Evolutionary conservation across 2,329 filamentous ascomycete genomes (phyloP), one percentile per base, ranked within the genome.

Genomic region (Amauroascus verrucosus): DNA sequence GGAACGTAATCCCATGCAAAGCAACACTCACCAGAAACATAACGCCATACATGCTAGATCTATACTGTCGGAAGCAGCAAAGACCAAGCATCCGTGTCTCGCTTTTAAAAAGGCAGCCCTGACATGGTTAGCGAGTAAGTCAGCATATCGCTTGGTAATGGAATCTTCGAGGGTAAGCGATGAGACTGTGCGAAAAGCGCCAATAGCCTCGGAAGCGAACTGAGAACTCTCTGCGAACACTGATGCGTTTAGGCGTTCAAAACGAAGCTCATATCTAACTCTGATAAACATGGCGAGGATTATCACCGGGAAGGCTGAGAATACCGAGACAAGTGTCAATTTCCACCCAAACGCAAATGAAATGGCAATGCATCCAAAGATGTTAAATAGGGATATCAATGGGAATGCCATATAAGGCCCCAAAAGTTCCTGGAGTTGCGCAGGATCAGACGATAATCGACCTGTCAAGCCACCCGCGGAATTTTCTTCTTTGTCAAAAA

Each of bases 261-360:
- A 86, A 56, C 82, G 72, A 61, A 81, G 74, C 59, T 85, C 83
- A 57, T 87, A 86, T 54, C 82, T 72, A 41, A 81, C 67, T 11
- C 78, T 72, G 57, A 75, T 66, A 56, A 73, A 80, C 2, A 73
- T 74, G 9, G 75, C 73, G 3, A 65, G 58, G 6, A 80, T 66
- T 2, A 79, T 72, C 6, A 76, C 65, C 1, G 78, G 78, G 51
- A 79, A 64, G 0, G 73, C 71, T 1, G 85, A 79, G 59, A 81
- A 84, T 7, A 82, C 70, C 0, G 79, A 77, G 0, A 90, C 82
- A 0, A 88, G 69, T 0, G 83, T 80, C 7, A 91, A 73, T 64
- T 88, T 90, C 86, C 86, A 90, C 1, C 84, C 83, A 63, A 84
- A 88, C 3, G 77, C 72, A 61, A 87, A 88, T 1, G 83, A 76